Evolutionary conservation across 768 basidiomycete species (phyloP), one percentile per base, ranked within the genome.

Genomic region (Plicaturopsis crispa): DNA sequence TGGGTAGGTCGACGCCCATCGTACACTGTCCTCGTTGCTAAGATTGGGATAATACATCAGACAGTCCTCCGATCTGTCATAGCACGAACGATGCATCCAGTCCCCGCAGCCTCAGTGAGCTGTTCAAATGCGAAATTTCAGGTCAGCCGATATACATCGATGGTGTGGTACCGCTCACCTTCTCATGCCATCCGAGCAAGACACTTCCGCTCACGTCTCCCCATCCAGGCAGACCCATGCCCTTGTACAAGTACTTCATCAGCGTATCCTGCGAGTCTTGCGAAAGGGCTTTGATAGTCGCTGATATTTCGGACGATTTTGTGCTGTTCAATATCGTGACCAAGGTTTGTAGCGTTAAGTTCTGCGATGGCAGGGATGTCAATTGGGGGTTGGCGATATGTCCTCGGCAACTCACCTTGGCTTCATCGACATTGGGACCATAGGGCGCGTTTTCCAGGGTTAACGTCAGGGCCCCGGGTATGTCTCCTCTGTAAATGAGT

Each of bases 161-260:
- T 31, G 6, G 13, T 20, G 24, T 16, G 19, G 20, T 11, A 21
- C 16, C 37, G 3, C 72, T 17, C 35, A 92, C 92, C 84, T 94
- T 96, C 60, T 96, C 92, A 54, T 98, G 94, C 94, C 94, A 97
- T 11, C 80, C 85, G 30, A 94, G 54, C 23, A 75, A 47, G n/a
- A 75, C 72, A 48, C 73, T 75, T 24, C 72, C 73, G 46, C 71
- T 75, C 47, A 73, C 66, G 50, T 76, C 74, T n/a, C 69, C 72
- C 68, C 70, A 72, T 13, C 72, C 73, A 17, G 73, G 72, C 67
- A 74, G 68, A 2, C 64, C 72, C 33, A 34, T 34, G 12, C 89
- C 93, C 65, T 98, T 98, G 75, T 97, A 98, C 12, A 98, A 67
- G 54, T 94, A 98, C 57, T 93, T 94, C 94, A 96, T 98, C 38